phyloP scores from a whole-genome alignment of 2,329 filamentous ascomycete genomes.

The Penicillium frequentans region DNA sequence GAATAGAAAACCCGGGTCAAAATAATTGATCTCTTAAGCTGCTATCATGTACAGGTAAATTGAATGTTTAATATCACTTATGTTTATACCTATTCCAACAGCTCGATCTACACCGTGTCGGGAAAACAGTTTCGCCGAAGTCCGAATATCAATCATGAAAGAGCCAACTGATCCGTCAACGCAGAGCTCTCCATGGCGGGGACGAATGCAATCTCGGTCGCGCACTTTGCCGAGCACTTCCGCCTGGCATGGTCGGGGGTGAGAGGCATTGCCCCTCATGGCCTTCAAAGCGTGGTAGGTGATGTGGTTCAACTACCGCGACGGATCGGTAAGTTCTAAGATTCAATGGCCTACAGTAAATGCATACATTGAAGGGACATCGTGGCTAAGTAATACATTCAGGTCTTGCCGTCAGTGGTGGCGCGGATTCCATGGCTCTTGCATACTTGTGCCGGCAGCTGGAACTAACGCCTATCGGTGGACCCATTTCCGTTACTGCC shows the following conservation, averaged over 20 bases:
- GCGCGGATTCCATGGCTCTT: slow-evolving; percentile 97
- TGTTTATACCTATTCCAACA: not conserved
- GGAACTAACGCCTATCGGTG: slow-evolving; percentile 31
- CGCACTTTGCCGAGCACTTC: slow-evolving; percentile 32
- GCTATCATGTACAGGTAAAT: no score
- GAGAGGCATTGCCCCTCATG: slow-evolving; percentile 10
- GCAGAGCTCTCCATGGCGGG: slow-evolving; percentile 9
- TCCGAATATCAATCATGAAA: slow-evolving; percentile 3
- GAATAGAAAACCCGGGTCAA: no score
- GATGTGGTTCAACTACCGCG: slow-evolving; percentile 20
- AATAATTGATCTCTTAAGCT: no score
- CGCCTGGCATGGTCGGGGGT: slow-evolving; percentile 30
- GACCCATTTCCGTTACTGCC: slow-evolving; percentile 44
- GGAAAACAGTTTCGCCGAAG: slow-evolving; percentile 1
- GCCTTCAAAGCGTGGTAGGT: slow-evolving; percentile 5
- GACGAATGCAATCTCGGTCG: slow-evolving; percentile 23
- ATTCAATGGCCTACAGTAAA: not conserved
- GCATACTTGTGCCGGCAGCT: slow-evolving; percentile 66
- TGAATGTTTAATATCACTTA: not conserved
- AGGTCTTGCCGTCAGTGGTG: slow-evolving; percentile 85
- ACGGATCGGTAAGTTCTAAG: slow-evolving; percentile 26
- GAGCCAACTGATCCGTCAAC: not conserved
- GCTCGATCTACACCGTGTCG: not conserved
- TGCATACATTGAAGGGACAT: not conserved
- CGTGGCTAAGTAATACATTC: slow-evolving; percentile 6